Evolutionary conservation across 1,284 basidiomycete species (phyloP).

Genomic region (Apiotrichum sp.): DNA sequence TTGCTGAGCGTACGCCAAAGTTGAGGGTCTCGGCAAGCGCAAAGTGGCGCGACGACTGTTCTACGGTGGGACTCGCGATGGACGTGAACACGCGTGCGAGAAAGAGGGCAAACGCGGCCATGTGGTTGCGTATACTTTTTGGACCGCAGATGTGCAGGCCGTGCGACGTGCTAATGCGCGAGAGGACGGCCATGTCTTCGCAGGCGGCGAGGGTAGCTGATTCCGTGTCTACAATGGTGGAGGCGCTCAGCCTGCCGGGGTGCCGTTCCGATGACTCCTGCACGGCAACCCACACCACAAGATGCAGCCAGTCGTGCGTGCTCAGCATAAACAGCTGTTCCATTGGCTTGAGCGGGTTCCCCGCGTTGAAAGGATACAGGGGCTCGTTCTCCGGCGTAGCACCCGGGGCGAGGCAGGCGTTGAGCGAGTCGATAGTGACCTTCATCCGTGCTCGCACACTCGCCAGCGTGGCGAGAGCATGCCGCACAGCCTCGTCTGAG

Average conservation of each 20-base stretch:
- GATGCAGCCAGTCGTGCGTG: conserved; percentile 6
- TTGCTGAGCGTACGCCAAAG: conserved; percentile 2
- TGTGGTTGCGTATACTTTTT: conserved; percentile 9
- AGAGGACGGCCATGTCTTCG: conserved; percentile 4
- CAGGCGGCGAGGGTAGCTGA: conserved; percentile 5
- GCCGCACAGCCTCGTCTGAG: background rate
- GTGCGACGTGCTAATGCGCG: conserved; percentile 3
- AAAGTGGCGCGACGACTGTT: conserved; percentile 3
- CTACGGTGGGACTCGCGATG: background rate
- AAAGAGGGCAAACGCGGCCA: conserved; percentile 9
- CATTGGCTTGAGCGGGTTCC: background rate
- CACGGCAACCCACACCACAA: conserved; percentile 11
- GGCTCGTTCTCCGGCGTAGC: background rate
- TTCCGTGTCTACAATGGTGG: background rate
- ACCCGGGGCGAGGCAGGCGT: background rate
- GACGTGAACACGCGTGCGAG: background rate
- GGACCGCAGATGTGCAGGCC: background rate
- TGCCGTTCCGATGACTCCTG: conserved; percentile 3
- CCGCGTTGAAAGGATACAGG: background rate
- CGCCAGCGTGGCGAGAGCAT: background rate
- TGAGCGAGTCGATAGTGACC: background rate
- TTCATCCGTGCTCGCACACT: background rate
- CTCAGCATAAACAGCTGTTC: conserved; percentile 12
- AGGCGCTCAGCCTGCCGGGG: background rate
- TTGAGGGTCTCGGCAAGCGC: conserved; percentile 8